Evolutionary conservation across 805 yeast species (phyloP), one percentile per base, ranked within the genome.

Genomic region (Wickerhamiella brachini): DNA sequence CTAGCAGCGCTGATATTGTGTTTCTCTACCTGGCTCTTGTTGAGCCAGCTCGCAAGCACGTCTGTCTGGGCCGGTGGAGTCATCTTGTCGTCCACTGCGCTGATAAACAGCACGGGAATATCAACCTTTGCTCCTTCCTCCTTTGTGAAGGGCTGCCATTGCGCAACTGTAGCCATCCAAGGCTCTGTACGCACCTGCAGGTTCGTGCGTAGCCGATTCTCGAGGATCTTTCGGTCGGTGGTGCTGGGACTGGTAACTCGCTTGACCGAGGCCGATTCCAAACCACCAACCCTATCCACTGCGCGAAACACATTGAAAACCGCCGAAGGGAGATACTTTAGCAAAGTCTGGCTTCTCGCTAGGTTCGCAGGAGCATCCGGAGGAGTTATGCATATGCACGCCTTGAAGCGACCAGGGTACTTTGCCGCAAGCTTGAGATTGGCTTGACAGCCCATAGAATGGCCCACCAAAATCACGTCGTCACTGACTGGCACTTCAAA

Each of bases 391-490:
- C 65, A 62, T 2, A 67, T 56, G 7, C 68, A 54, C 0, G 67
- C 72, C 18, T 48, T 45, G 51, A 68, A 64, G 17, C 62, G 54
- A 24, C 43, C 49, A 12, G 60, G 55, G 10, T 15, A 31, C 15
- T 24, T 49, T 18, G 51, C 44, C 12, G 57, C 57, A 26, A 58
- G 47, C 42, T 57, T 59, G 34, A 63, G 59, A 3, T 70, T 73
- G 23, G 77, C 64, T 53, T 76, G 77, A 9, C 85, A 73, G 4
- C 90, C 94, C 80, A 81, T 79, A 1, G 89, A 82, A 66, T 83
- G 93, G 17, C 87, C 89, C 5, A 82, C 64, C 23, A 82, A 58
- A 12, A 56, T 51, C 15, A 56, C 18, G 23, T n/a, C 34, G 24
- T 10, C n/a, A 7, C 20, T 29, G 9, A 26, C 18, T 3, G 29